Conservation (phyloP, 1,139 yeast species). For the Debaryomyces sp. region DNA sequence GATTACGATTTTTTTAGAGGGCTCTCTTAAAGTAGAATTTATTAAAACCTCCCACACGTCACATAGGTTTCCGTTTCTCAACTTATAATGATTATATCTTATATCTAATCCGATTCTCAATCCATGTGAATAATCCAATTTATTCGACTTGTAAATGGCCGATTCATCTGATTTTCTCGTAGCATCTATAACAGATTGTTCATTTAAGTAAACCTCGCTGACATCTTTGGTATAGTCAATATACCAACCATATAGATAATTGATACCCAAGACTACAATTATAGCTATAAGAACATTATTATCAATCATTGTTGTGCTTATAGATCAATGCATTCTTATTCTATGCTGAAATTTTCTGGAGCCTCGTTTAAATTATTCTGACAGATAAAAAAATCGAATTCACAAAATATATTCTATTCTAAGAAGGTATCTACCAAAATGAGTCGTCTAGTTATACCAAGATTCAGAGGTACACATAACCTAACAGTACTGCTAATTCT, state of each 20-base stretch:
- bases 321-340: neutral
- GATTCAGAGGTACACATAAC: slow-evolving; percentile 30
- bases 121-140: slow-evolving; percentile 63
- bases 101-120: slow-evolving; percentile 68
- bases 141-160: slow-evolving; percentile 64
- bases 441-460: slow-evolving; percentile 14
- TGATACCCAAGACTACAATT: slow-evolving; percentile 20
- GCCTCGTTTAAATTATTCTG: slow-evolving; percentile 4
- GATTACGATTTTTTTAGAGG: slow-evolving; percentile 17
- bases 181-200: slow-evolving; percentile 60
- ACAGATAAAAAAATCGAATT: neutral
- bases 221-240: slow-evolving; percentile 47
- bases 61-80: slow-evolving; percentile 68
- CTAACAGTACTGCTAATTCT: slow-evolving; percentile 23
- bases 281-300: slow-evolving; percentile 19
- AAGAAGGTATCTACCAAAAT: neutral
- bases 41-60: slow-evolving; percentile 61
- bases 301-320: slow-evolving; percentile 9
- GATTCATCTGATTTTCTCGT: slow-evolving; percentile 62
- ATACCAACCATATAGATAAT: slow-evolving; percentile 25
- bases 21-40: slow-evolving; percentile 15
- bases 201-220: slow-evolving; percentile 55
- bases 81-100: slow-evolving; percentile 58
- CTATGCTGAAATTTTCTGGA: neutral
- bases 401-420: neutral